Evolutionary conservation across 805 yeast species (phyloP).

Genomic region (Zygosaccharomyces kombuchaensis): DNA sequence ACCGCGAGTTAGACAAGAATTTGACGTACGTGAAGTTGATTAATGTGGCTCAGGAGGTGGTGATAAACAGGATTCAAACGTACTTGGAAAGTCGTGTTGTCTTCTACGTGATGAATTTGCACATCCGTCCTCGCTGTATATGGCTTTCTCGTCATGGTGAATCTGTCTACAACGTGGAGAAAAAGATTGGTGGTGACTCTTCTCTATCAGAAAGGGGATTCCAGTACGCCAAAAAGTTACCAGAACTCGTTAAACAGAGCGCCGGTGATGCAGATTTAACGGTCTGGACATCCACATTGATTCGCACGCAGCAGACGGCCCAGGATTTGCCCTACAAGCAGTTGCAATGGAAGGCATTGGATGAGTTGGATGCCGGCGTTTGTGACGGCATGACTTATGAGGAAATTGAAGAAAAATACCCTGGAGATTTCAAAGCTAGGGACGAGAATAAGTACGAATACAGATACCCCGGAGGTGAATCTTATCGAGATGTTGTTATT

Average conservation of each 20-base stretch:
- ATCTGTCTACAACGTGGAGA: constrained; percentile 84
- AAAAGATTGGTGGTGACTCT: constrained; percentile 95
- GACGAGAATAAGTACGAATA: constrained; percentile 95
- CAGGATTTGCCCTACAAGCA: constrained; percentile 73
- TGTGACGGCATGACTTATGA: constrained; percentile 97
- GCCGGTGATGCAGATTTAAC: constrained; percentile 65
- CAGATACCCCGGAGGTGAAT: constrained; percentile 95
- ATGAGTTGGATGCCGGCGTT: constrained; percentile 95
- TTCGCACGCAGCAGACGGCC: constrained; percentile 90
- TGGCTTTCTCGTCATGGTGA: constrained; percentile 98
- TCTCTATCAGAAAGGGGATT: constrained; percentile 78
- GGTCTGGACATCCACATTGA: constrained; percentile 93
- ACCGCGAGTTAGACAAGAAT: constrained; percentile 50
- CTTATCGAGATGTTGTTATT: constrained; percentile 91
- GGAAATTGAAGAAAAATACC: constrained; percentile 77
- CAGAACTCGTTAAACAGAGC: constrained; percentile 59
- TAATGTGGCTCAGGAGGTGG: constrained; percentile 83
- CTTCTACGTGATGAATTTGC: constrained; percentile 92
- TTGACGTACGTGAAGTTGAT: constrained; percentile 82
- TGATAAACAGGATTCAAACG: constrained; percentile 80
- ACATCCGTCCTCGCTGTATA: constrained; percentile 84
- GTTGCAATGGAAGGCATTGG: constrained; percentile 93
- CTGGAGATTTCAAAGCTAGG: constrained; percentile 92
- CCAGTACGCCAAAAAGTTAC: constrained; percentile 76
- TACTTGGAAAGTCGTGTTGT: constrained; percentile 90